phyloP scores from a whole-genome alignment of 75 land plant species.

The Chamaecyparis obtusa region DNA sequence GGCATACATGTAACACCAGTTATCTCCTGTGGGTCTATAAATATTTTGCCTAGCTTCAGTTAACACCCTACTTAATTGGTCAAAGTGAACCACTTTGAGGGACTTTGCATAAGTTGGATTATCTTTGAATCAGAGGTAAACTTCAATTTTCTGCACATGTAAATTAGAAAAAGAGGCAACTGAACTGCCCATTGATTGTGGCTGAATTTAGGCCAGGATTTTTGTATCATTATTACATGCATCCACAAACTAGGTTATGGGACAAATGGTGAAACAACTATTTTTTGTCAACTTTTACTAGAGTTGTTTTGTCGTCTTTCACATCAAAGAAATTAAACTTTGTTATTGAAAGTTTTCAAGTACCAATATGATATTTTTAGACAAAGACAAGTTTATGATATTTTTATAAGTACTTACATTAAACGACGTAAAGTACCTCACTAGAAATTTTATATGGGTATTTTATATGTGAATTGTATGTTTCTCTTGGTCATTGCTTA shows the following conservation, averaged over 20 bases:
- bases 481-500: too few relatives aligned
- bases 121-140: background rate
- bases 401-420: too few relatives aligned
- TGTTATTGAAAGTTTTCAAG: background rate
- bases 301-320: background rate
- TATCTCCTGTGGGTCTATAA: background rate
- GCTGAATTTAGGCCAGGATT: background rate
- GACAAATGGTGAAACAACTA: background rate
- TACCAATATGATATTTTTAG: too few relatives aligned
- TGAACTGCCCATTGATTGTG: background rate
- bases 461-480: too few relatives aligned
- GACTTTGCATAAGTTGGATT: background rate
- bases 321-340: background rate
- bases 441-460: too few relatives aligned
- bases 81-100: background rate
- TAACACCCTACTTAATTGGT: background rate
- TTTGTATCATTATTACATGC: background rate
- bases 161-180: slow-evolving; percentile 4
- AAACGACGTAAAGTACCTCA: too few relatives aligned
- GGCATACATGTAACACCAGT: background rate
- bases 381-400: too few relatives aligned
- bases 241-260: background rate
- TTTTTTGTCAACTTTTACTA: background rate
- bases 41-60: background rate
- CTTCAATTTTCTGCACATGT: background rate